phyloP scores from a whole-genome alignment of 1,284 basidiomycete genomes.

The Ganoderma meredithae region DNA sequence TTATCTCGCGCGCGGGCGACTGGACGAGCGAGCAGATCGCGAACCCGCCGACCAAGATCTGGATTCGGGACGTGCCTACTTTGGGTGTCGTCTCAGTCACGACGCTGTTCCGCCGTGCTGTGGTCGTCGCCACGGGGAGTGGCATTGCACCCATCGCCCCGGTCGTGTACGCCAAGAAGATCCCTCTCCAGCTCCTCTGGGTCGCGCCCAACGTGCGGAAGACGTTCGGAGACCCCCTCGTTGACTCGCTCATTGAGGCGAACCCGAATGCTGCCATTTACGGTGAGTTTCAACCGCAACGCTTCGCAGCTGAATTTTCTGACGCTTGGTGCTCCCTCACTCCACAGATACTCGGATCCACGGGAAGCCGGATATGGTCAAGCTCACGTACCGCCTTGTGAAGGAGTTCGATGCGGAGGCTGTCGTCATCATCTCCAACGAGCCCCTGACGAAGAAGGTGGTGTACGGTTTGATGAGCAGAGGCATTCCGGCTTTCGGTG shows the following conservation, averaged over 20 bases:
- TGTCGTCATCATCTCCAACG: slow-evolving; percentile 67
- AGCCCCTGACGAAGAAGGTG: slow-evolving; percentile 61
- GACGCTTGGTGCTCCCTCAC: background rate
- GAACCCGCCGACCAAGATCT: slow-evolving; percentile 57
- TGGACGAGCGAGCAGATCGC: slow-evolving; percentile 61
- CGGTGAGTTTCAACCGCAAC: slow-evolving; percentile 42
- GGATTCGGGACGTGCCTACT: slow-evolving; percentile 62
- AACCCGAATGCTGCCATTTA: slow-evolving; percentile 63
- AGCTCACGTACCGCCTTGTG: slow-evolving; percentile 60
- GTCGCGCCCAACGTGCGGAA: slow-evolving; percentile 62
- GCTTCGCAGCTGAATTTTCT: slow-evolving; percentile 2
- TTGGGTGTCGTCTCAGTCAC: slow-evolving; percentile 63
- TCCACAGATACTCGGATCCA: slow-evolving; percentile 57
- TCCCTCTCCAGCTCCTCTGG: slow-evolving; percentile 62
- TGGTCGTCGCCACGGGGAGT: slow-evolving; percentile 66
- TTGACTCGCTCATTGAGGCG: slow-evolving; percentile 57
- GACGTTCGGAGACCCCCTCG: slow-evolving; percentile 63
- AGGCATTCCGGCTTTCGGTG: slow-evolving; percentile 65
- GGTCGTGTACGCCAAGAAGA: slow-evolving; percentile 54
- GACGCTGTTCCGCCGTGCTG: slow-evolving; percentile 60
- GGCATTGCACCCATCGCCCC: slow-evolving; percentile 67
- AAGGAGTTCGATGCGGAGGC: slow-evolving; percentile 67
- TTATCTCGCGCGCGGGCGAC: slow-evolving; percentile 65
- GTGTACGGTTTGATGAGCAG: slow-evolving; percentile 66
- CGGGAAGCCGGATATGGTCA: slow-evolving; percentile 68